A percentile compares a stretch with the other conserved stretches of the same genome.
These are phyloP conservation scores for Starmerella roubikii DNA, from an alignment of 805 yeast species.

Conservation along the genomic window DNA sequence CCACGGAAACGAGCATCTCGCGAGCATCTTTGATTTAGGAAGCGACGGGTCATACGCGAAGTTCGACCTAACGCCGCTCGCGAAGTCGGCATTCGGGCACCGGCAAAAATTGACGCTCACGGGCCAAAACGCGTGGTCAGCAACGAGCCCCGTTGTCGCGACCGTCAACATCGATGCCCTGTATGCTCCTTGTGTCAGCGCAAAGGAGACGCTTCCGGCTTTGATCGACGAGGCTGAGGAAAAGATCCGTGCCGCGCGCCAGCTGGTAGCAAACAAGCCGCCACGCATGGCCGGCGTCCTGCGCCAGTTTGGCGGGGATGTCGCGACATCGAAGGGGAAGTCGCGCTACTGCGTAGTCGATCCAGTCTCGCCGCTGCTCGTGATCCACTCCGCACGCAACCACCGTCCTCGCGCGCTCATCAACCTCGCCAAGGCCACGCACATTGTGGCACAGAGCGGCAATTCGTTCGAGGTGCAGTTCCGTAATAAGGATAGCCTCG, in stretches of 20 bases:
- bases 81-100: constrained; percentile 36
- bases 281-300: constrained; percentile 46
- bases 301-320: constrained; percentile 87
- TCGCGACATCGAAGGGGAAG: constrained; percentile 42
- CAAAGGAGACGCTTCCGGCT: constrained; percentile 39
- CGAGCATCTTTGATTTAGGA: constrained; percentile 1
- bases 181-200: constrained; percentile 43
- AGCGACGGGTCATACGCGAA: constrained; percentile 15
- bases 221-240: constrained; percentile 37
- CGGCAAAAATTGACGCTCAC: constrained; percentile 29
- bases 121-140: constrained; percentile 13
- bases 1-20: not conserved
- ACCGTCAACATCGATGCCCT: constrained; percentile 41
- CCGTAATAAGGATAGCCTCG: constrained; percentile 58
- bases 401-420: constrained; percentile 62
- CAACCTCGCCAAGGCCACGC: constrained; percentile 55
- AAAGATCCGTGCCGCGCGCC: constrained; percentile 22
- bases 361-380: constrained; percentile 43
- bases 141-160: constrained; percentile 16
- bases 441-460: constrained; percentile 32
- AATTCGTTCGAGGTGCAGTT: constrained; percentile 27
- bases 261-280: constrained; percentile 20
- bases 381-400: constrained; percentile 62
- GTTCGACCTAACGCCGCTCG: constrained; percentile 38
- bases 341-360: constrained; percentile 61